A percentile compares a stretch with the other conserved stretches of the same genome.
Evolutionary conservation across 2,329 filamentous ascomycete genomes (phyloP).

Genomic region (Hypoxylon sp.): DNA sequence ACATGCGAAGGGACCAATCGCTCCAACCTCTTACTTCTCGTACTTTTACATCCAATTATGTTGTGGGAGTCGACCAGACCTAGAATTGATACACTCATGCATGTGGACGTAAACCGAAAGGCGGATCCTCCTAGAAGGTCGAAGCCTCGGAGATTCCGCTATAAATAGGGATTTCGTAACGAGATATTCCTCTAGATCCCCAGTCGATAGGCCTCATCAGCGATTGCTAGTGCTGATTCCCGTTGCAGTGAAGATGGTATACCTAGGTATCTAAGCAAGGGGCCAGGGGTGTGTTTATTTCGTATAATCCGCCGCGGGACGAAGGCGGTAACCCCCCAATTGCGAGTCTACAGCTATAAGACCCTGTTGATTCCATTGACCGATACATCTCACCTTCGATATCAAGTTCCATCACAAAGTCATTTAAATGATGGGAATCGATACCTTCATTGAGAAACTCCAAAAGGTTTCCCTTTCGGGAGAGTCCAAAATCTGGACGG

Average conservation of each 20-base stretch:
- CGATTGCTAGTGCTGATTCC: neutral
- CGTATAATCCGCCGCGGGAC: neutral
- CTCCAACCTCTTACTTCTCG: neutral
- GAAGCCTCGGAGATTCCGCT: neutral
- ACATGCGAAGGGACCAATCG: neutral
- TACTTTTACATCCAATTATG: neutral
- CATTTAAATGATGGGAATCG: conserved; percentile 4
- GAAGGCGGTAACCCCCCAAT: neutral
- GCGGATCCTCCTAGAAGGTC: neutral
- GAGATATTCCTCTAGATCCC: neutral
- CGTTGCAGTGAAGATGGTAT: neutral
- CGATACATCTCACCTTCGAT: neutral
- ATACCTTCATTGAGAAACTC: conserved; percentile 13
- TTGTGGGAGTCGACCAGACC: neutral
- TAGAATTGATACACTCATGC: neutral
- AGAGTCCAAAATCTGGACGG: conserved; percentile 9
- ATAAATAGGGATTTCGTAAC: neutral
- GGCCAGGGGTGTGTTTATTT: neutral
- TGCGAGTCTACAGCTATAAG: conserved; percentile 1
- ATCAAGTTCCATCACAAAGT: neutral
- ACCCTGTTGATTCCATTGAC: neutral
- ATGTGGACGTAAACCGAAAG: neutral
- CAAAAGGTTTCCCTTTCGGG: neutral
- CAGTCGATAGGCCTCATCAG: neutral
- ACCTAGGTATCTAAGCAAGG: neutral